A percentile compares a stretch with the other conserved stretches of the same genome.
phyloP scores from a whole-genome alignment of 495 filamentous ascomycete genomes.

The Penicillium riverlandense region DNA sequence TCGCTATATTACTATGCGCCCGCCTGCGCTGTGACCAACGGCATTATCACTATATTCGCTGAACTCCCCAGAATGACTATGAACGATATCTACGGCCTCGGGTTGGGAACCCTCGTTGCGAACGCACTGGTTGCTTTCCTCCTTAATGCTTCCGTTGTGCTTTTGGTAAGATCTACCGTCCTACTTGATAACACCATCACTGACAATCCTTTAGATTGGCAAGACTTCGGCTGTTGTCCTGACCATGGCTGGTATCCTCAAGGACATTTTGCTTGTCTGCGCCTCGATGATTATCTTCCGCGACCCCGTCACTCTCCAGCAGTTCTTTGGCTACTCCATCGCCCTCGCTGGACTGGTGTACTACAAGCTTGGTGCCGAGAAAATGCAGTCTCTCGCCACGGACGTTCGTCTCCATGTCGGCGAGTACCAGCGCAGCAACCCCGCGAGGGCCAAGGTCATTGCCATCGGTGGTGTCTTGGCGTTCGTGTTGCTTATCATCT shows the following conservation, averaged over 20 bases:
- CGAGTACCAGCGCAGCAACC: slow-evolving; percentile 48
- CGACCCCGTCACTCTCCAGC: slow-evolving; percentile 68
- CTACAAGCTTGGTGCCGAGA: slow-evolving; percentile 85
- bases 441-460: slow-evolving; percentile 60
- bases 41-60: slow-evolving; percentile 61
- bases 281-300: slow-evolving; percentile 84
- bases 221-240: slow-evolving; percentile 90
- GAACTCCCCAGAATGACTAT: slow-evolving; percentile 64
- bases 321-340: slow-evolving; percentile 87
- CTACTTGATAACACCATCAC: neutral
- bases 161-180: slow-evolving; percentile 54
- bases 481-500: slow-evolving; percentile 54
- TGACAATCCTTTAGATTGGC: slow-evolving; percentile 64
- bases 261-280: slow-evolving; percentile 86
- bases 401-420: slow-evolving; percentile 45
- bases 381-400: slow-evolving; percentile 60
- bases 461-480: slow-evolving; percentile 47
- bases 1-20: slow-evolving; percentile 92
- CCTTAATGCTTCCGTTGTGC: slow-evolving; percentile 82
- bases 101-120: slow-evolving; percentile 60
- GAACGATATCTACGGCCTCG: slow-evolving; percentile 62
- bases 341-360: slow-evolving; percentile 80
- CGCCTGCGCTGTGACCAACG: slow-evolving; percentile 79
- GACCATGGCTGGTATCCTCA: slow-evolving; percentile 90
- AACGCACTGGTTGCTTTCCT: slow-evolving; percentile 78